These are phyloP conservation scores for Stylonectria norvegica DNA, from an alignment of 2,329 filamentous ascomycete species.

Conservation along the genomic window DNA sequence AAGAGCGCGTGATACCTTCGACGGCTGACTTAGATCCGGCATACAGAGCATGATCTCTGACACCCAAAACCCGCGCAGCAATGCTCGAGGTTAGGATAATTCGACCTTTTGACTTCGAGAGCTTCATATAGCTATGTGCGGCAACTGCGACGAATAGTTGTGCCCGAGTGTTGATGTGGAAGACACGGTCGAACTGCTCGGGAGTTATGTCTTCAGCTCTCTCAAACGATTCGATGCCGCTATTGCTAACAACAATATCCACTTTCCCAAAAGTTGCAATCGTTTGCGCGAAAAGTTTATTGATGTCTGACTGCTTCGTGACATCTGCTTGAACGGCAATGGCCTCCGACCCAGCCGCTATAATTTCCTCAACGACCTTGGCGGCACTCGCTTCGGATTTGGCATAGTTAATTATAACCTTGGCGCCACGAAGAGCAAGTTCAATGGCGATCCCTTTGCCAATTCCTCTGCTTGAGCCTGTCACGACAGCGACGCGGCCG, in stretches of 20 bases:
- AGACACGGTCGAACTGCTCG: constrained; percentile 70
- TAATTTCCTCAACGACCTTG: constrained; percentile 51
- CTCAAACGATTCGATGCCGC: constrained; percentile 65
- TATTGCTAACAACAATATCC: constrained; percentile 69
- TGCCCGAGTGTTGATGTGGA: constrained; percentile 64
- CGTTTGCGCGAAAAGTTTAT: constrained; percentile 60
- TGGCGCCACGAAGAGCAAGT: constrained; percentile 54
- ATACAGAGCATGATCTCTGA: constrained; percentile 71
- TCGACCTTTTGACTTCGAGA: constrained; percentile 51
- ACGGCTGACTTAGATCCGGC: constrained; percentile 73
- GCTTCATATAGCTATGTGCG: constrained; percentile 65
- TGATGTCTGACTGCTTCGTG: constrained; percentile 60
- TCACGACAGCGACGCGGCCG: constrained; percentile 28
- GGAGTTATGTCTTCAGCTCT: constrained; percentile 65
- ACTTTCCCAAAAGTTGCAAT: constrained; percentile 62
- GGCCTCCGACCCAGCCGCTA: constrained; percentile 57
- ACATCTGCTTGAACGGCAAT: constrained; percentile 67
- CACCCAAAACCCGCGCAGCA: constrained; percentile 62
- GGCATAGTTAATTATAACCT: constrained; percentile 58
- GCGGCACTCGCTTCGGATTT: constrained; percentile 56
- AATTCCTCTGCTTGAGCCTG: constrained; percentile 52
- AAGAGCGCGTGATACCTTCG: constrained; percentile 72
- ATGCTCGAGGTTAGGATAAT: constrained; percentile 73
- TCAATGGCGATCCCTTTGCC: constrained; percentile 57
- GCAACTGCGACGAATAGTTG: constrained; percentile 72